Percentiles rank a stretch among this genome's conserved stretches.
These are phyloP conservation scores for Eutypella sp. DNA, from an alignment of 2,329 filamentous ascomycete species.

Conservation along the genomic window DNA sequence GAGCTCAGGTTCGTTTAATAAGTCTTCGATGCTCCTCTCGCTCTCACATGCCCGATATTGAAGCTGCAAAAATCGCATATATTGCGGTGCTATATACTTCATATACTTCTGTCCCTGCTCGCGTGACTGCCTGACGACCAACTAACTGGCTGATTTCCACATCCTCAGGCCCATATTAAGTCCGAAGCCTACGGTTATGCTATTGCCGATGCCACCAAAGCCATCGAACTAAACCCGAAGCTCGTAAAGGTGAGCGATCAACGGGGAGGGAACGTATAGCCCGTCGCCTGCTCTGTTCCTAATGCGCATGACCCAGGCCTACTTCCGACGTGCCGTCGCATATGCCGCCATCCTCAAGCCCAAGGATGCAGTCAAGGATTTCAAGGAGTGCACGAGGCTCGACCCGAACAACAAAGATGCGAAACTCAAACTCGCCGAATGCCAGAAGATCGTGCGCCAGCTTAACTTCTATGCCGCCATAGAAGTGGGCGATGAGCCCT, in stretches of 20 bases:
- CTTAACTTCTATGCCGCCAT: conserved; percentile 93
- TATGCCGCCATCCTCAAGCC: conserved; percentile 87
- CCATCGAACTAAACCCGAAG: conserved; percentile 80
- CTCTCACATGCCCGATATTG: conserved; percentile 2
- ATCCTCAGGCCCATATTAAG: conserved; percentile 86
- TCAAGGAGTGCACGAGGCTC: conserved; percentile 83
- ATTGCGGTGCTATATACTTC: too few relatives aligned
- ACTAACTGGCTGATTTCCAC: too few relatives aligned
- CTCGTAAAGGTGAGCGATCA: conserved; percentile 70
- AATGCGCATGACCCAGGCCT: conserved; percentile 57
- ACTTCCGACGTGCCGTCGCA: conserved; percentile 88
- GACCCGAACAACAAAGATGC: conserved; percentile 87
- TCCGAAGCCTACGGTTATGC: conserved; percentile 93
- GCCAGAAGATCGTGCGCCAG: conserved; percentile 89
- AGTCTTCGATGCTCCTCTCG: not conserved
- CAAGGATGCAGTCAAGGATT: conserved; percentile 84
- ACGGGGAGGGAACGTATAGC: not conserved
- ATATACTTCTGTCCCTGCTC: too few relatives aligned
- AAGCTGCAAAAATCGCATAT: too few relatives aligned
- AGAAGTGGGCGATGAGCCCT: conserved; percentile 86
- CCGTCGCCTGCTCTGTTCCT: not conserved
- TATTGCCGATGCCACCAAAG: conserved; percentile 83
- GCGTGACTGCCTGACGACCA: too few relatives aligned
- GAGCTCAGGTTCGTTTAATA: conserved; percentile 70
- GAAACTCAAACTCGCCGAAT: conserved; percentile 84